phyloP scores from a whole-genome alignment of 2,329 filamentous ascomycete genomes.

The Apiospora aurea region DNA sequence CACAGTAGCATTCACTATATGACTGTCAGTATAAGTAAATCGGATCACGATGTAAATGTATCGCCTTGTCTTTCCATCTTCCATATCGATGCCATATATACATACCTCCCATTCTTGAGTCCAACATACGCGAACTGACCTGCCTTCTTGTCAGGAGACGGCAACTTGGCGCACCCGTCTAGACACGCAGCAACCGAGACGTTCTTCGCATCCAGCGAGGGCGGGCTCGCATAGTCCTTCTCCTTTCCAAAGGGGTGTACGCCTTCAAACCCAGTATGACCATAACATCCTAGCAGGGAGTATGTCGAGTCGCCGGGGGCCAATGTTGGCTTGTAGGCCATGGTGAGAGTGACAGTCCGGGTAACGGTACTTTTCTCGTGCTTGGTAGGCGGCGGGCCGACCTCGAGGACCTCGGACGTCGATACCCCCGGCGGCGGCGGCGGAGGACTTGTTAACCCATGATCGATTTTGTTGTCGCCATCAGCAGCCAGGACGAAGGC shows the following conservation, averaged over 20 bases:
- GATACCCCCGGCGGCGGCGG: conserved; percentile 33
- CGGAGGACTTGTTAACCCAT: conserved; percentile 24
- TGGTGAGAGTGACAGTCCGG: conserved; percentile 38
- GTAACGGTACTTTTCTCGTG: conserved; percentile 25
- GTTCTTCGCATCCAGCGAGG: conserved; percentile 29
- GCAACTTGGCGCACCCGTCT: conserved; percentile 31
- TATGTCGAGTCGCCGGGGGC: conserved; percentile 33
- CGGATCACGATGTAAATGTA: neutral
- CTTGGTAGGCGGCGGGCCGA: conserved; percentile 23
- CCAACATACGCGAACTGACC: conserved; percentile 33
- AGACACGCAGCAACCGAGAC: conserved; percentile 36
- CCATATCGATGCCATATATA: neutral
- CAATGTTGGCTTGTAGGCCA: conserved; percentile 38
- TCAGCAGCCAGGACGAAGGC: neutral
- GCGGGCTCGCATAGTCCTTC: conserved; percentile 29
- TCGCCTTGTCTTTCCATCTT: neutral
- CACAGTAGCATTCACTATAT: conserved; percentile 37
- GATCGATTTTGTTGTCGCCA: neutral
- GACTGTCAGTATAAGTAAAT: neutral
- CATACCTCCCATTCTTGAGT: conserved; percentile 38
- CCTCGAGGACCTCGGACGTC: conserved; percentile 20
- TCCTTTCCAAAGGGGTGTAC: conserved; percentile 33
- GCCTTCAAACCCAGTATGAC: conserved; percentile 28
- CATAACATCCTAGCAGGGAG: conserved; percentile 37
- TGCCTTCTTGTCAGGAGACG: conserved; percentile 23